Evolutionary conservation across 805 yeast genomes (phyloP), one percentile per base, ranked within the genome.

Genomic region (Ogataea saltuana): DNA sequence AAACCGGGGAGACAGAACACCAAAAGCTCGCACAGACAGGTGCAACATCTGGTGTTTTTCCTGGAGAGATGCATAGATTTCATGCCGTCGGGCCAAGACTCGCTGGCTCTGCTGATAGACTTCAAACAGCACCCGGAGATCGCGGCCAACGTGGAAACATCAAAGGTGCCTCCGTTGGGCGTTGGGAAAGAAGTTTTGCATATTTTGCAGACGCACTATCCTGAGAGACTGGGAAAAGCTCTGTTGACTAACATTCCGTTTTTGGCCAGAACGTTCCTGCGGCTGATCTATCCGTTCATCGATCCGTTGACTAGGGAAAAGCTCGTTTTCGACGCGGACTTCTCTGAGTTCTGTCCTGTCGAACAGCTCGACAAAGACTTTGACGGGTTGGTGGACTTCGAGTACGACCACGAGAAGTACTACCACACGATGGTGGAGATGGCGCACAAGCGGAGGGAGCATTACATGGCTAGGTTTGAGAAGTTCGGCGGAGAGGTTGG

Each of bases 1-100:
- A 85, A 87, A 63, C 95, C 96, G 0, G 98, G 98, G 11, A 78
- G 96, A 61, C 99, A 93, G 67, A 93, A 93, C 68, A 93, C 99
- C 12, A 87, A 88, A 59, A 80, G 93, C 3, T 80, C 93, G 1
- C 84, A 81, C 49, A 77, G 91, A 55, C 99, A 93, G 61, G 97
- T 93, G n/a, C 95, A 93, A 65, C 97, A 89, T 62, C 71, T 93
- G 61, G 98, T 93, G 6, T 91, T 74, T 69, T 85, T 85, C 89
- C 73, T 93, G 41, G 99, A 93, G 65, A 75, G 90, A 46, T 96
- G 86, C 32, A 90, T 91, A 44, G 95, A 89, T 64, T 87, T 78
- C 64, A 91, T 93, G 97, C 97, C 97, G 1, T 75, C 88, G 0
- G 98, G 98, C 17, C 99, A 93, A 67, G 99, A 91, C 60, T 84